A percentile compares a stretch with the other conserved stretches of the same genome.
Evolutionary conservation across 1,139 yeast species (phyloP).

Genomic region (Casaregolazyma suthepensis): DNA sequence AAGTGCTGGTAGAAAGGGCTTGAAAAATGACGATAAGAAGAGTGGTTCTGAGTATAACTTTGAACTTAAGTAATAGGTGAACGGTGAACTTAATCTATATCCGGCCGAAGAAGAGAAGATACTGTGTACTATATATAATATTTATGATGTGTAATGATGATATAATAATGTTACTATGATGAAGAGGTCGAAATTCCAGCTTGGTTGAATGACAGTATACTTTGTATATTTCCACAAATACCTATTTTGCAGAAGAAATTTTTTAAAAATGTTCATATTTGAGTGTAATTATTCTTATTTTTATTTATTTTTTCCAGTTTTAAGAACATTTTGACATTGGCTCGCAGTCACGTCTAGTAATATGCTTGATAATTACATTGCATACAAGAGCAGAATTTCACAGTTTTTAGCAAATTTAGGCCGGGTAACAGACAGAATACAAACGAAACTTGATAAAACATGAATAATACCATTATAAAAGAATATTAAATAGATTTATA

Average conservation of each 20-base stretch:
- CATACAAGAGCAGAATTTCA: background rate
- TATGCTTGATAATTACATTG: background rate
- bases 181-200: background rate
- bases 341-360: background rate
- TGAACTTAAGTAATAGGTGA: background rate
- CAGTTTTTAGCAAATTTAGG: background rate
- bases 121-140: background rate
- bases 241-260: background rate
- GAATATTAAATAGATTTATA: too few species aligned
- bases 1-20: slow-evolving; percentile 7
- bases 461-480: too few species aligned
- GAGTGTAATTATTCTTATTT: background rate
- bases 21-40: background rate
- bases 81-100: too few species aligned
- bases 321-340: background rate
- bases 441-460: background rate
- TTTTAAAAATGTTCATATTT: background rate
- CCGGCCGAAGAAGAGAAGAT: background rate
- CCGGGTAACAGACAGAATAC: background rate
- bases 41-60: background rate
- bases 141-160: background rate
- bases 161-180: background rate
- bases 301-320: too few species aligned
- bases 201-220: too few species aligned
- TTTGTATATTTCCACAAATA: background rate